Base-by-base conservation (phyloP, 768 basidiomycete genomes). In the Rhizopogon roseolus region DNA sequence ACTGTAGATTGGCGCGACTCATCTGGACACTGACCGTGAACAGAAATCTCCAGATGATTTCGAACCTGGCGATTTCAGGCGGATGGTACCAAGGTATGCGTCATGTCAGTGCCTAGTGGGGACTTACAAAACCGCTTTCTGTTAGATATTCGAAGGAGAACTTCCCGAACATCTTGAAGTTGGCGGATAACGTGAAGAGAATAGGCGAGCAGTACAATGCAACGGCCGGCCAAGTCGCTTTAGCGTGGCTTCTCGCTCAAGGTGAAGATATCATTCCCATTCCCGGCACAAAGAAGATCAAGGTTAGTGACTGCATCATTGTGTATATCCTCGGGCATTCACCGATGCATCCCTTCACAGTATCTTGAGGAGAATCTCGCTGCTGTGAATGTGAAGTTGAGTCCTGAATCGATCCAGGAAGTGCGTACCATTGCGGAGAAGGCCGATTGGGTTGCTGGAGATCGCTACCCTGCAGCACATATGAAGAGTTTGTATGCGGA, bases 281-380 rank as follows among this genome's bases (percentile, higher is more conserved):
- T 43, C 75, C 71, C 1, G 76, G 76, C 16, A 76, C 66, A 1
- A 71, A 61, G 37, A 65, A 66, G 36, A 54, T 76, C 57, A 67
- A 64, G 66, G 64, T 68, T 28, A 0, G 60, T 56, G 10, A 17
- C 22, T 29, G 14, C 28, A 10, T 52, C 10, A 7, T 4, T 13
- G 5, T 17, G 6, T 22, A 22, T 8, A 48, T 14, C 5, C 9
- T 36, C 19, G 32, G 44, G 5, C 2, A 16, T 32, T 50, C 27
- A 42, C 3, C 22, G 22, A 22, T 22, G 22, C 22, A 22, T 9
- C 8, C 3, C 46, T 67, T 19, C 6, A 10, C 49, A 75, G 75
- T 73, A 74, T 43, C 68, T 81, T 6, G 61, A 75, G 19, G 79
- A 81, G 56, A 81, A 81, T 45, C 25, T 76, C 19, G 70, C 49